These are phyloP conservation scores for Sporothrix humicola DNA, from an alignment of 2,329 filamentous ascomycete genomes.

Conservation along the genomic window DNA sequence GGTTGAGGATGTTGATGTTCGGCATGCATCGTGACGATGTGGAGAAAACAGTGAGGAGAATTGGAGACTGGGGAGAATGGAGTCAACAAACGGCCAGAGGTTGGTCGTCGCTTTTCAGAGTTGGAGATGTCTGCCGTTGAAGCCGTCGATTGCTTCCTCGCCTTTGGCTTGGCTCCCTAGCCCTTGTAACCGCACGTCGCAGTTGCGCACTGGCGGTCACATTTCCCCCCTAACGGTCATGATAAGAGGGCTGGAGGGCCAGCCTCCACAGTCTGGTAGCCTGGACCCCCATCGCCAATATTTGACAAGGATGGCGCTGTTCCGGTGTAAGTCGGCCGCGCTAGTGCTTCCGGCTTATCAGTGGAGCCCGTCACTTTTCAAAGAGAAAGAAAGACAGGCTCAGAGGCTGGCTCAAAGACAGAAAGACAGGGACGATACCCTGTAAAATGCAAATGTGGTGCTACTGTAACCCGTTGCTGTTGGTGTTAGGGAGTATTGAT, in stretches of 20 bases:
- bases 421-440: background rate
- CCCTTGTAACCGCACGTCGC: background rate
- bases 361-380: conserved; percentile 2
- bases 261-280: background rate
- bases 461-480: background rate
- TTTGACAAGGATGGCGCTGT: background rate
- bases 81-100: conserved; percentile 5
- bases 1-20: conserved; percentile 9
- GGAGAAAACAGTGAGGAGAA: background rate
- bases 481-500: background rate
- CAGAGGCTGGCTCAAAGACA: background rate
- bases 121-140: background rate
- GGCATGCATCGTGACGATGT: conserved; percentile 11
- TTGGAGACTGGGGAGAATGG: conserved; percentile 7
- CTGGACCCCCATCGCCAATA: background rate
- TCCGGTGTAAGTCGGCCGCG: conserved; percentile 18
- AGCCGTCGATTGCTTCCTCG: background rate
- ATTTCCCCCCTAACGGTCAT: background rate
- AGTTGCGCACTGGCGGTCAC: background rate
- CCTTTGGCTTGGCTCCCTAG: background rate
- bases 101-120: background rate
- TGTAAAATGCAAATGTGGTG: background rate
- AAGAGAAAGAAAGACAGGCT: background rate
- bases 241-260: conserved; percentile 7
- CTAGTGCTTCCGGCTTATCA: conserved; percentile 19